Base-by-base conservation (phyloP, 1,284 basidiomycete species). In the Tylopilus orsonianus region DNA sequence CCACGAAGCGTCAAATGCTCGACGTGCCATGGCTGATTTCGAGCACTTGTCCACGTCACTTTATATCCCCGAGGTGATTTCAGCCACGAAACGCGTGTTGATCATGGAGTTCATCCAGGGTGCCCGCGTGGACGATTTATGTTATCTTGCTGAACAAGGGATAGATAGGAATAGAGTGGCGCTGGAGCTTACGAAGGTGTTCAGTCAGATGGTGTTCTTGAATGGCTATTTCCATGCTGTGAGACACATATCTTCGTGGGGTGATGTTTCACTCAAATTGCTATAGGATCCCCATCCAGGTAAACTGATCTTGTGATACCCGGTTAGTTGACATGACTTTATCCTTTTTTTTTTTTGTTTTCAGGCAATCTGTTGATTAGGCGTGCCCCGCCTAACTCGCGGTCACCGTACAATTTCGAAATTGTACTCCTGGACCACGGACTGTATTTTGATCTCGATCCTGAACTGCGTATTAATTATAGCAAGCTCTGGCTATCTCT, bases 91-190 rank as follows among this genome's bases (percentile, higher is more conserved):
- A 65, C 77, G 96, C 26, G 90, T 95, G 14, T 77, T 99, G 53
- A 81, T 95, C 44, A 97, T 98, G 95, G 96, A 98, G 65, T 97
- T 79, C 58, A 90, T 90, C 40, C 79, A 91, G 58, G 97, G 97
- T 16, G 87, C 85, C 2, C 79, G 97, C 13, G 87, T 96, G 3
- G 96, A 99, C 64, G 88, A 98, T 68, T 70, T 97, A 46, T 77
- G 77, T 44, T 99, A 92, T 66, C 78, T 99, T 8, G 85, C 89
- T 29, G 71, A 84, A 37, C 79, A 93, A 57, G 76, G 83, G 45
- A 98, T 99, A 58, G 93, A 99, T 69, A 79, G 96, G 46, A 99
- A 97, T 62, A 87, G 88, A 63, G 94, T 97, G 35, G 87, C 92
- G 3, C 74, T 97, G 53, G 94, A 97, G 68, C 73, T 96, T n/a